Conservation (phyloP, 306 rosid species). For the Prunus kanzakura region DNA sequence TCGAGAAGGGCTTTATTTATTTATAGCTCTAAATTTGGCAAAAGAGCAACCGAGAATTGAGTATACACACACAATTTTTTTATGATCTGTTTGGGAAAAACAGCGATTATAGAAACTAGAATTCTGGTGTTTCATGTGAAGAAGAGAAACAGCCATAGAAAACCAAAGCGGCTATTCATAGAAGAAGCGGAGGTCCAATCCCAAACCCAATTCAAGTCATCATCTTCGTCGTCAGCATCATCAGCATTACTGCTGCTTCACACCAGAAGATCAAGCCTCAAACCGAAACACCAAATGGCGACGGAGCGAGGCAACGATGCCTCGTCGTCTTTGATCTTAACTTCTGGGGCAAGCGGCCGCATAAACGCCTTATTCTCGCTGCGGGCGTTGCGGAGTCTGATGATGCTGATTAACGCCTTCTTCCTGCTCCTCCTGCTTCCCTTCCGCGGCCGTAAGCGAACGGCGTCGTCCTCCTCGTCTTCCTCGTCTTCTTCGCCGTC, state of each 20-base stretch:
- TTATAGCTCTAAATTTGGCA: not conserved
- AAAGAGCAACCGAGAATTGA: not conserved
- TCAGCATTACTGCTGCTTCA: not conserved
- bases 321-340: conserved; percentile 36
- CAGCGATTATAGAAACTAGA: not conserved
- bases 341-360: conserved; percentile 76
- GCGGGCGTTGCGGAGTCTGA: conserved; percentile 50
- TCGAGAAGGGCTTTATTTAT: not conserved
- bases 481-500: conserved; percentile 9
- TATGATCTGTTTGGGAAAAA: conserved; percentile 6
- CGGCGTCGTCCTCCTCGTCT: conserved; percentile 6
- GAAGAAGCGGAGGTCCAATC: not conserved
- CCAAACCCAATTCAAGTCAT: not conserved
- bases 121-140: not conserved
- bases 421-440: conserved; percentile 56
- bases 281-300: conserved; percentile 6
- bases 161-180: not conserved
- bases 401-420: conserved; percentile 48
- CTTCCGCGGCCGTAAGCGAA: conserved; percentile 54
- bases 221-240: not conserved
- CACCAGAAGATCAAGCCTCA: not conserved
- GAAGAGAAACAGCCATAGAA: not conserved
- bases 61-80: not conserved
- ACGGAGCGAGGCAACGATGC: conserved; percentile 21
- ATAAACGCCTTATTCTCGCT: conserved; percentile 51